Conservation (phyloP, 75 land plant genomes). For the Selaginella tamariscina region DNA sequence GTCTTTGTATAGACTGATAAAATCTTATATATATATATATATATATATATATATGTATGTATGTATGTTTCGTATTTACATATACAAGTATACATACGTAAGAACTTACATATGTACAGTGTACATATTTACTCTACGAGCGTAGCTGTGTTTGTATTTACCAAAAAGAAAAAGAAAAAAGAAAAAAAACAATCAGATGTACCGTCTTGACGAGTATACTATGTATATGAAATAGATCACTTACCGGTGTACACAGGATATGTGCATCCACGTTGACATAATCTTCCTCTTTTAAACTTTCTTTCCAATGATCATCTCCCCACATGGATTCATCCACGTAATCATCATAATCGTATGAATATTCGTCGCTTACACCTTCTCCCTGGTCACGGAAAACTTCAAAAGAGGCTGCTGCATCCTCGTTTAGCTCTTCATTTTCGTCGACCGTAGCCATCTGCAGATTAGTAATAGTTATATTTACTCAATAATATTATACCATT, state of each 20-base stretch:
- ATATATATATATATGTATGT: no score
- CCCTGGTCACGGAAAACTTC: constrained; percentile 74
- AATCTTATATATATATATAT: no score
- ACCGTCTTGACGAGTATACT: no score
- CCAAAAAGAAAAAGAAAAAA: background rate
- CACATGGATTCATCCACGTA: constrained; percentile 96
- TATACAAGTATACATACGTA: background rate
- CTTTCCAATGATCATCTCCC: constrained; percentile 86
- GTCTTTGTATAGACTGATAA: no score
- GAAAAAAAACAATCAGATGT: no score
- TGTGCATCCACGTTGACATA: constrained; percentile 84
- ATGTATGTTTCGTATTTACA: background rate
- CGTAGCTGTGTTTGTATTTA: no score
- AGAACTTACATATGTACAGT: background rate
- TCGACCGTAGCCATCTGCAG: constrained; percentile 40
- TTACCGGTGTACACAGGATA: constrained; percentile 85
- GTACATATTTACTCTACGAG: background rate
- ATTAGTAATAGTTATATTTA: background rate
- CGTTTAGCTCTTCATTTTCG: constrained; percentile 63
- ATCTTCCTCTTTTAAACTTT: constrained; percentile 52
- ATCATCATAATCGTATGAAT: constrained; percentile 98
- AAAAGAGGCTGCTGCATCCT: constrained; percentile 80
- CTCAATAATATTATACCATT: background rate
- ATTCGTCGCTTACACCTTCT: constrained; percentile 70
- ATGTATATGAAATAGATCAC: no score